Conservation (phyloP, 495 filamentous ascomycete genomes). For the Annulohypoxylon moriforme region DNA sequence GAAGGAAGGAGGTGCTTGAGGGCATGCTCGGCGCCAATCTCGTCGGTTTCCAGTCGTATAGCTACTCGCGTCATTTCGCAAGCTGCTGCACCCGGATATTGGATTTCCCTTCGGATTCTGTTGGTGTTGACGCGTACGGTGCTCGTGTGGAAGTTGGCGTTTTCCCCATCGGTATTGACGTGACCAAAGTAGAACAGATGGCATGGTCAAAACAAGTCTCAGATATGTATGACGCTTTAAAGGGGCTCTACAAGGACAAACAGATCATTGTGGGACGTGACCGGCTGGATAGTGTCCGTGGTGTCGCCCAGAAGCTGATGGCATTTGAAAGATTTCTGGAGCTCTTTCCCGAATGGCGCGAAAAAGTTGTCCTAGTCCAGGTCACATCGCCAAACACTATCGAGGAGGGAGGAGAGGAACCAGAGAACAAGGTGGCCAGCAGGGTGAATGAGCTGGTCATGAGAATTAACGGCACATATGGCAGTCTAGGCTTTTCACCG, state of each 20-base stretch:
- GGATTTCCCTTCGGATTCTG: conserved; percentile 80
- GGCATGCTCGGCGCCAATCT: conserved; percentile 90
- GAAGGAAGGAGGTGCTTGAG: conserved; percentile 86
- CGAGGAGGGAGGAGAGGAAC: conserved; percentile 78
- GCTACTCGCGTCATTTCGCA: conserved; percentile 90
- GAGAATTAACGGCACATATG: conserved; percentile 89
- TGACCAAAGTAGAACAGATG: conserved; percentile 71
- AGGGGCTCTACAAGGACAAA: conserved; percentile 78
- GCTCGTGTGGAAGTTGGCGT: conserved; percentile 88
- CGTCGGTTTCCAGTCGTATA: conserved; percentile 92
- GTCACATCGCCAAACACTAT: conserved; percentile 86
- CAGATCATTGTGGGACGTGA: conserved; percentile 97
- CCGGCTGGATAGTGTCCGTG: conserved; percentile 86
- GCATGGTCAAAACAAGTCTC: conserved; percentile 76
- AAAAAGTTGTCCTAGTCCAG: conserved; percentile 93
- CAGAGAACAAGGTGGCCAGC: conserved; percentile 77
- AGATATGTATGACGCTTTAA: conserved; percentile 74
- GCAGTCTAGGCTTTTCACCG: conserved; percentile 84
- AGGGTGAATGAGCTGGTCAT: conserved; percentile 88
- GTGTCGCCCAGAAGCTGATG: conserved; percentile 91
- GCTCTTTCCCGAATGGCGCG: conserved; percentile 85
- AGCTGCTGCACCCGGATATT: conserved; percentile 91
- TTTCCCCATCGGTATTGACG: conserved; percentile 92
- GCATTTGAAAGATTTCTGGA: conserved; percentile 93
- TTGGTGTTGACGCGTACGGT: conserved; percentile 88